These are phyloP conservation scores for Neurospora cerealis DNA, from an alignment of 495 filamentous ascomycete genomes.

Conservation along the genomic window DNA sequence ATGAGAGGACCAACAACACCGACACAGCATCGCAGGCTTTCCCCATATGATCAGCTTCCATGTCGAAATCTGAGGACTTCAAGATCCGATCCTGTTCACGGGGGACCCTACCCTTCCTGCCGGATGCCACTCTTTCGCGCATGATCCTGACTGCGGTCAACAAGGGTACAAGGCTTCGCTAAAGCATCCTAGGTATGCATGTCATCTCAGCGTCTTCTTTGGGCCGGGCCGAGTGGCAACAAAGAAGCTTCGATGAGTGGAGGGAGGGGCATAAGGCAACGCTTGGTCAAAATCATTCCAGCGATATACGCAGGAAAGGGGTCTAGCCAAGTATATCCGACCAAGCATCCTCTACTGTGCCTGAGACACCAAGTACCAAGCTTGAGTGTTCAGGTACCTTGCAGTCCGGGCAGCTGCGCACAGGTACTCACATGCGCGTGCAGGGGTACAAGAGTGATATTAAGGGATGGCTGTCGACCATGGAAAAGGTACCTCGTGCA, in stretches of 20 bases:
- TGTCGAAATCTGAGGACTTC: conserved; percentile 17
- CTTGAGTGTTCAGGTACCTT: conserved; percentile 4
- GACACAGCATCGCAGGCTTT: neutral
- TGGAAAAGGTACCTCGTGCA: conserved; percentile 13
- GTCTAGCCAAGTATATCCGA: conserved; percentile 5
- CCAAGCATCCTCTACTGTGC: conserved; percentile 11
- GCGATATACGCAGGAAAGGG: conserved; percentile 2
- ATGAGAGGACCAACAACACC: neutral
- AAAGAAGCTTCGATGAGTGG: conserved; percentile 11
- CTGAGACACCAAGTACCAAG: conserved; percentile 13
- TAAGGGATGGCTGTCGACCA: conserved; percentile 17
- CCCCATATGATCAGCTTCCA: conserved; percentile 21
- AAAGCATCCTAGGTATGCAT: neutral
- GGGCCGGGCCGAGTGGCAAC: conserved; percentile 2
- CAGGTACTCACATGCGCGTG: conserved; percentile 6
- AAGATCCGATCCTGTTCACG: conserved; percentile 26
- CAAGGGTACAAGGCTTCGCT: conserved; percentile 12
- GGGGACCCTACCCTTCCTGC: conserved; percentile 18
- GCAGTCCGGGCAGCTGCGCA: neutral
- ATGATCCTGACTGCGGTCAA: conserved; percentile 18
- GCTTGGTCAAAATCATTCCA: neutral
- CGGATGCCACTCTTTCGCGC: conserved; percentile 25
- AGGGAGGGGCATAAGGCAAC: conserved; percentile 2
- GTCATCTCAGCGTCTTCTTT: conserved; percentile 3
- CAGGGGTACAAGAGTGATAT: conserved; percentile 16